phyloP scores from a whole-genome alignment of 1,284 basidiomycete species.

The Rhodotorula sp. region DNA sequence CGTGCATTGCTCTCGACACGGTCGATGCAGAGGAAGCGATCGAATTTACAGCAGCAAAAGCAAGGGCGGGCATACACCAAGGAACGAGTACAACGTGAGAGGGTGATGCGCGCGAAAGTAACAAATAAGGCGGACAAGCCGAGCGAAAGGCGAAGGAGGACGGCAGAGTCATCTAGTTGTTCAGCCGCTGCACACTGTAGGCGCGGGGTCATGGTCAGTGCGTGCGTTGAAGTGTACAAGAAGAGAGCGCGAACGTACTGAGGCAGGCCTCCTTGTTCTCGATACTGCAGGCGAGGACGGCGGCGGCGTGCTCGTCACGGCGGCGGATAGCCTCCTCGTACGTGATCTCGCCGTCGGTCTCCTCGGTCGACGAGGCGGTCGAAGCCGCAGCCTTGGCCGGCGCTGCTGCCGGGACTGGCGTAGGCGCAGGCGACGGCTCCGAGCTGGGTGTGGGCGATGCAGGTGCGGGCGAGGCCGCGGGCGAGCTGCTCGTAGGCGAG shows the following conservation, averaged over 20 bases:
- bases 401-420: conserved; percentile 48
- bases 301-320: conserved; percentile 74
- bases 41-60: background rate
- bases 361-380: conserved; percentile 52
- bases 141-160: background rate
- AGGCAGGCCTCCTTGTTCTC: conserved; percentile 67
- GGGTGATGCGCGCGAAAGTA: background rate
- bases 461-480: conserved; percentile 21
- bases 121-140: background rate
- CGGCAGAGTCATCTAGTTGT: background rate
- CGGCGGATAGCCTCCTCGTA: conserved; percentile 77
- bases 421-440: conserved; percentile 43
- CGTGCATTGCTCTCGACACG: background rate
- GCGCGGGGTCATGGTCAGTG: background rate
- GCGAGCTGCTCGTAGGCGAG: conserved; percentile 9
- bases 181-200: background rate
- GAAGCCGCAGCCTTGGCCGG: conserved; percentile 1
- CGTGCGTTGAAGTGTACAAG: background rate
- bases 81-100: conserved; percentile 2
- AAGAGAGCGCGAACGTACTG: conserved; percentile 45
- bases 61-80: background rate
- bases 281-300: conserved; percentile 74
- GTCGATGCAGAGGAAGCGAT: background rate
- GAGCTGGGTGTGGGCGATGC: conserved; percentile 3
- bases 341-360: conserved; percentile 65